Conservation (phyloP, 1,284 basidiomycete genomes). For the Moesziomyces antarcticus region DNA sequence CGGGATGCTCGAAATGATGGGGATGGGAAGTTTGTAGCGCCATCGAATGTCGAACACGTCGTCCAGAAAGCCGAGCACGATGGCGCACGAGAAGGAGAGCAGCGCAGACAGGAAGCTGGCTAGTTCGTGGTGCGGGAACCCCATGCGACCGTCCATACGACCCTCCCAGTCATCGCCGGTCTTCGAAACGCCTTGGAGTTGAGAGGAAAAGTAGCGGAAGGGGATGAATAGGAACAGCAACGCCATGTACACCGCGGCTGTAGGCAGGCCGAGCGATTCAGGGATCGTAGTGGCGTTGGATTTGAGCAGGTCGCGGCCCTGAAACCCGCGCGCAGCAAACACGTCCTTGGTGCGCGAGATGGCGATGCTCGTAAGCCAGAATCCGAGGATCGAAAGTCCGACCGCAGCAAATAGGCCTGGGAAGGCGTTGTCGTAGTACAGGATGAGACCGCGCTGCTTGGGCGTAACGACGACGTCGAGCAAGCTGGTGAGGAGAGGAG, state of each 20-base stretch:
- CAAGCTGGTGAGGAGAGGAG: conserved; percentile 8
- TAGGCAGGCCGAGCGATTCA: conserved; percentile 90
- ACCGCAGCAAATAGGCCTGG: conserved; percentile 47
- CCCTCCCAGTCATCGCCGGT: conserved; percentile 49
- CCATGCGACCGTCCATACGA: conserved; percentile 67
- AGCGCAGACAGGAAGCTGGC: conserved; percentile 92
- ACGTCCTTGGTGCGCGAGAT: conserved; percentile 47
- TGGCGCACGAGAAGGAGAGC: conserved; percentile 88
- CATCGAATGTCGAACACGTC: conserved; percentile 99
- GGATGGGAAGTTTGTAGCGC: conserved; percentile 97
- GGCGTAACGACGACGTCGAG: conserved; percentile 7
- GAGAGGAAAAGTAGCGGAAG: conserved; percentile 60
- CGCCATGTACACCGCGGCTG: conserved; percentile 87
- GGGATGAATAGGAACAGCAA: conserved; percentile 71
- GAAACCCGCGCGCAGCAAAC: conserved; percentile 57
- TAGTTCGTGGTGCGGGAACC: conserved; percentile 90
- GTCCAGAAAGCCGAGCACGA: conserved; percentile 93
- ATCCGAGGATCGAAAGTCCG: conserved; percentile 46
- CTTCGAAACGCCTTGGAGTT: conserved; percentile 17
- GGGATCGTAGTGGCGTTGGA: conserved; percentile 73
- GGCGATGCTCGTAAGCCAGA: conserved; percentile 32
- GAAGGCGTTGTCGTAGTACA: conserved; percentile 45
- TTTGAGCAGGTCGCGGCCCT: conserved; percentile 64
- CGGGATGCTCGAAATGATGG: conserved; percentile 90
- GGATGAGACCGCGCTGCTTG: conserved; percentile 4